Evolutionary conservation across 2,329 filamentous ascomycete genomes (phyloP), one percentile per base, ranked within the genome.

Genomic region (Rhynchosporium secalis): DNA sequence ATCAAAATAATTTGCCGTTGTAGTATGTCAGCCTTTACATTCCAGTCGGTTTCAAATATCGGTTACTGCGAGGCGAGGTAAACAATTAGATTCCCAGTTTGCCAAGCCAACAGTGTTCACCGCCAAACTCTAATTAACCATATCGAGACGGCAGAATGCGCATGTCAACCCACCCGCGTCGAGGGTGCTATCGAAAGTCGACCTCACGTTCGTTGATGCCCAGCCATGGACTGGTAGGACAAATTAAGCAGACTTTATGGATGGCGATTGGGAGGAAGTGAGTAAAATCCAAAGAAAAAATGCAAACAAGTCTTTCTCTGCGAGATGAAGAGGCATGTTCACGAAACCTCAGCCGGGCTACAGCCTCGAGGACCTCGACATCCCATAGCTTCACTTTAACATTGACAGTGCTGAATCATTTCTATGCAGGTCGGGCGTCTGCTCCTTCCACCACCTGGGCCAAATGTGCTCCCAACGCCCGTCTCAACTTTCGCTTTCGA

Each of bases 401-500:
- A 56, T 49, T 15, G 9, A 36, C 33, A 31, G 61, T 68, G 54
- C 67, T 68, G 46, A 69, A 61, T 26, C 57, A 46, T 45, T 60
- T 6, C 47, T 54, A 74, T 76, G 73, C 75, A 96, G 89, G 86
- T 96, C 76, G 86, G 87, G 77, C 89, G 92, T 77, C 86, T 95
- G 78, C 84, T 87, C 75, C 86, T 96, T 77, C 91, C 92, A 75
- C 87, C 90, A 71, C 87, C 90, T 72, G 88, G 86, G 73, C 81
- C 86, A 72, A 87, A 89, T 78, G 83, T 83, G 68, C 79, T 89
- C 72, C 83, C 87, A 48, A 89, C 89, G 28, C 86, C 86, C 62
- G 86, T 92, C 69, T 88, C 90, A 49, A 88, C 92, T 2, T 84
- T 97, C 75, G 89, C 90, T 54, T 99, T 99, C 76, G 95, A 99